Conservation (phyloP, 331 rosid species). For the Rhamnella rubrinervis region DNA sequence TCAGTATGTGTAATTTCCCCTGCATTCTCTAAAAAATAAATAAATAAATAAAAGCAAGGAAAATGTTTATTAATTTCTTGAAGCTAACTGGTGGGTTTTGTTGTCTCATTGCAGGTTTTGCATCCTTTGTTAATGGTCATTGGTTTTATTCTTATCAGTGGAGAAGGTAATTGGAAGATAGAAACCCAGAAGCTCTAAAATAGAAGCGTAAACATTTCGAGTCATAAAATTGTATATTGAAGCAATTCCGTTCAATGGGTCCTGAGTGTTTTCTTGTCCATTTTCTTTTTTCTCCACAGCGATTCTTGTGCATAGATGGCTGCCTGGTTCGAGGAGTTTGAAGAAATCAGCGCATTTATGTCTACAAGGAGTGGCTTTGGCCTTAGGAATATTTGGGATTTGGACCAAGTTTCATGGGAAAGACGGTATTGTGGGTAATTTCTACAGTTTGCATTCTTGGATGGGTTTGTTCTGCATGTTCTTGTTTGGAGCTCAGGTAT, state of each 20-base stretch:
- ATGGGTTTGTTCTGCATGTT: constrained; percentile 76
- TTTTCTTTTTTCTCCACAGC: constrained; percentile 39
- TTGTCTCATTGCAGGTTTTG: constrained; percentile 51
- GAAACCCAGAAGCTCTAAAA: constrained; percentile 1
- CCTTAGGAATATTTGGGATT: constrained; percentile 73
- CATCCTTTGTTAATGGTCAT: constrained; percentile 92
- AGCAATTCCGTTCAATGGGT: constrained; percentile 1
- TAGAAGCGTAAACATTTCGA: background rate
- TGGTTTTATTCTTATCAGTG: constrained; percentile 83
- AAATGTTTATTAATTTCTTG: background rate
- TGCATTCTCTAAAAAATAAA: background rate
- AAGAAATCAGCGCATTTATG: constrained; percentile 82
- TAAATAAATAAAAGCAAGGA: background rate
- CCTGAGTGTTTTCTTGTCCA: background rate
- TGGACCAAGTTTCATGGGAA: constrained; percentile 77
- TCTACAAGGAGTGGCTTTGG: constrained; percentile 85
- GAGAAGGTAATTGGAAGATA: constrained; percentile 60
- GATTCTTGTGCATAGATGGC: constrained; percentile 77
- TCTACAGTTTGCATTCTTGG: constrained; percentile 93
- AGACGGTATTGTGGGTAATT: constrained; percentile 71
- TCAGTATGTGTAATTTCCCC: constrained; percentile 34
- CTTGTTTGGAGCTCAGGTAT: constrained; percentile 81
- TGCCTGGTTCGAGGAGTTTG: constrained; percentile 66
- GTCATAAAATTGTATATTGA: background rate
- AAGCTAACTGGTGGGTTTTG: background rate